Base-by-base conservation (phyloP, 192 early-diverging fungal species). In the Backusella tuberculispora region DNA sequence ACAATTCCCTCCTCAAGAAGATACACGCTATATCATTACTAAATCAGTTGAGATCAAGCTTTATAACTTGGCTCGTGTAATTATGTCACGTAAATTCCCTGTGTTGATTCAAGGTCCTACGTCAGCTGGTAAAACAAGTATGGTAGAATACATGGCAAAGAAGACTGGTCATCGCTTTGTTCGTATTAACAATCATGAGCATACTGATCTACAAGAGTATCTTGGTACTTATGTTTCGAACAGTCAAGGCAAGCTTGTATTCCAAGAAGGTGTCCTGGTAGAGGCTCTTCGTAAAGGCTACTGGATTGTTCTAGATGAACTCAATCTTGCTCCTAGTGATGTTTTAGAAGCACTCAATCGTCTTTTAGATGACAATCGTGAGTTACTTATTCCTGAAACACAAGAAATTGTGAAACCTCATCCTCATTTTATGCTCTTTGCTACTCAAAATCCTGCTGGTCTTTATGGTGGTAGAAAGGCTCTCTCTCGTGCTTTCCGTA, bases 121-220 rank as follows among this genome's bases (percentile, higher is more conserved):
- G 0, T 97, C 95, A 24, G 93, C 94, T 48, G 98, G 98, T 66
- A 99, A 99, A 81, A 99, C 98, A 0, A 94, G 92, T 72, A 99
- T 99, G 94, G 93, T 99, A 67, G 95, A 98, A 79, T 96, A 96
- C 72, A 80, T 99, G 72, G 98, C 98, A 14, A 90, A 93, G 53
- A 72, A 84, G 15, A 93, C 96, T 1, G 95, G 96, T n/a, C 97
- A 98, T 83, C 83, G 84, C 14, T 98, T 99, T 83, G 95, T 99
- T 26, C 92, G 98, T 48, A 96, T 99, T 79, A 99, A 99, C 83
- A 99, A 99, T 81, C 98, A 99, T 84, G 97, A 98, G 82, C 96
- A 98, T 80, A 99, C 98, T 1, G 98, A 99, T 78, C 75, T 99
- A 76, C 96, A 98, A 81, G 97, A 98, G 83, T 99, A 98, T 78